Evolutionary conservation across 352 stramenopile species (phyloP).

Genomic region (Phytophthora meadii): DNA sequence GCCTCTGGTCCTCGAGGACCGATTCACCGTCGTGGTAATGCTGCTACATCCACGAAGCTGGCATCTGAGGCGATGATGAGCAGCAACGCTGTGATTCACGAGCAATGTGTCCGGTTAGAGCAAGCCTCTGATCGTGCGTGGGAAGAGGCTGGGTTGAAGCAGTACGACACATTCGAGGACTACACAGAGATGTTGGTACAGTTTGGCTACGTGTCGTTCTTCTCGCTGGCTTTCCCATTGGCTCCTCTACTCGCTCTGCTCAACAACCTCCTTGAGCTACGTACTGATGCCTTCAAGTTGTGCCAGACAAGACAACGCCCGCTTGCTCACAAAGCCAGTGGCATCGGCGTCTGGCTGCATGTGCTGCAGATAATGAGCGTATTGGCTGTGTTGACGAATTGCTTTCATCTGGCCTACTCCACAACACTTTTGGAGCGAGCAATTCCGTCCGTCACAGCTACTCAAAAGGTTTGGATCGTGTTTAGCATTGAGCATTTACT

Average conservation of each 20-base stretch:
- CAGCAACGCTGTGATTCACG: slow-evolving; percentile 71
- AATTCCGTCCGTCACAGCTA: slow-evolving; percentile 33
- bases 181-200: slow-evolving; percentile 95
- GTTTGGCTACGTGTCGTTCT: slow-evolving; percentile 96
- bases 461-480: slow-evolving; percentile 81
- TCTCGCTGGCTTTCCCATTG: slow-evolving; percentile 95
- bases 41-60: slow-evolving; percentile 21
- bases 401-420: slow-evolving; percentile 92
- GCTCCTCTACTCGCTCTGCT: slow-evolving; percentile 92
- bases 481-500: slow-evolving; percentile 79
- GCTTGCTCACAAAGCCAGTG: slow-evolving; percentile 92
- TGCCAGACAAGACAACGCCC: slow-evolving; percentile 92
- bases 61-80: slow-evolving; percentile 29
- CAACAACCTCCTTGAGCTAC: slow-evolving; percentile 94
- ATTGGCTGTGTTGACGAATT: slow-evolving; percentile 96
- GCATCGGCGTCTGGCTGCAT: slow-evolving; percentile 88
- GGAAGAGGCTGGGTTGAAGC: slow-evolving; percentile 91
- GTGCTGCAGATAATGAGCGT: slow-evolving; percentile 96
- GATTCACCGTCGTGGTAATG: slow-evolving; percentile 17
- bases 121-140: slow-evolving; percentile 83
- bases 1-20: slow-evolving; percentile 14
- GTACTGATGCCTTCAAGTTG: slow-evolving; percentile 95
- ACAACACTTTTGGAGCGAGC: slow-evolving; percentile 73
- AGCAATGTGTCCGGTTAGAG: slow-evolving; percentile 82
- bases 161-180: slow-evolving; percentile 96